Conservation (phyloP, 768 basidiomycete genomes). For the Gloeopeniophorella convolvens region DNA sequence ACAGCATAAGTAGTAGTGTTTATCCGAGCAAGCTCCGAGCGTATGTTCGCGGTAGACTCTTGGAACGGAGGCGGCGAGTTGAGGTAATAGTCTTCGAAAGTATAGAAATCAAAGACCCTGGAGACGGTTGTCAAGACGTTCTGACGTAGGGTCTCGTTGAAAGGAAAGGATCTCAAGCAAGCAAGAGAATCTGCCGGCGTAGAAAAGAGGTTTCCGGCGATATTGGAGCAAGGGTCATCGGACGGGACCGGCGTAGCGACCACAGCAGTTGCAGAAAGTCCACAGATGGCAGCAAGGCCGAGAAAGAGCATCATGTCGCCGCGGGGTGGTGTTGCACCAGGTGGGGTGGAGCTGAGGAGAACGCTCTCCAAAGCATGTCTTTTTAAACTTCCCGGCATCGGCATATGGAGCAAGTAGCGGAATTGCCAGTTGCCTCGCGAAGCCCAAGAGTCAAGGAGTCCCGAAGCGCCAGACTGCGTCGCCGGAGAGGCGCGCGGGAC, state of each 20-base stretch:
- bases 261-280: background rate
- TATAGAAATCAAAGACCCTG: constrained; percentile 35
- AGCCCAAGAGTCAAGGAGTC: background rate
- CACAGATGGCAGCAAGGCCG: background rate
- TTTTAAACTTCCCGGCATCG: constrained; percentile 2
- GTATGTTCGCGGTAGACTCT: constrained; percentile 45
- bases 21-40: constrained; percentile 41
- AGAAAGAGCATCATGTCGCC: constrained; percentile 1
- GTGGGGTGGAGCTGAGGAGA: constrained; percentile 1
- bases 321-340: background rate
- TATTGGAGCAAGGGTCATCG: constrained; percentile 12
- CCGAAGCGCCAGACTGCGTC: no score
- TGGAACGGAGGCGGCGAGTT: constrained; percentile 32
- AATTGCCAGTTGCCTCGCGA: background rate
- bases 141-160: constrained; percentile 34
- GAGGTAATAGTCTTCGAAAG: constrained; percentile 35
- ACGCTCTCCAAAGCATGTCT: background rate
- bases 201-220: background rate
- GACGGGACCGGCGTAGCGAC: background rate
- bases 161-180: constrained; percentile 31
- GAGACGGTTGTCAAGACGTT: constrained; percentile 29
- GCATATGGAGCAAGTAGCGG: background rate
- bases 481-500: no score
- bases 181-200: background rate
- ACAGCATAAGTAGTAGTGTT: constrained; percentile 44